Evolutionary conservation across 768 basidiomycete species (phyloP).

Genomic region (Coprinopsis sp.): DNA sequence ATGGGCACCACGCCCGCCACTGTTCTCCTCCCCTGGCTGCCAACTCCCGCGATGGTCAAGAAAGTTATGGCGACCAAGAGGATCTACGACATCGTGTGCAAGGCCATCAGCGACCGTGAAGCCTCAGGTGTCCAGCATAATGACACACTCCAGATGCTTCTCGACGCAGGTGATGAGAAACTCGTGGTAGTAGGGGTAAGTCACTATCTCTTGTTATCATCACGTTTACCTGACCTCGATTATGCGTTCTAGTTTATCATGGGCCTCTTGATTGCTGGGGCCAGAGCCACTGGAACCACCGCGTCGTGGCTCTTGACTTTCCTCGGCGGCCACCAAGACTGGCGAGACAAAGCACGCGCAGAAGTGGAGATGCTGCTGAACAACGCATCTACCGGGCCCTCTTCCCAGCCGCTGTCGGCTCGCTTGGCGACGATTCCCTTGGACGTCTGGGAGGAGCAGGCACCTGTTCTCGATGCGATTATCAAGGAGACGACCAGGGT

Average conservation of each 20-base stretch:
- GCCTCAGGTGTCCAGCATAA: slow-evolving; percentile 51
- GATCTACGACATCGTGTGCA: slow-evolving; percentile 65
- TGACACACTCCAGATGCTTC: slow-evolving; percentile 70
- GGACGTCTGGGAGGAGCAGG: slow-evolving; percentile 64
- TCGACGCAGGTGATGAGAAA: slow-evolving; percentile 67
- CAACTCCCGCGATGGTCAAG: slow-evolving; percentile 64
- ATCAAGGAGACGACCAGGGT: slow-evolving; percentile 75
- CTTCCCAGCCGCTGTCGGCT: slow-evolving; percentile 32
- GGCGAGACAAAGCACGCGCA: slow-evolving; percentile 53
- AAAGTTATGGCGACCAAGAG: slow-evolving; percentile 71
- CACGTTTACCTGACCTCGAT: slow-evolving; percentile 13
- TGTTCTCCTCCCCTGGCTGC: slow-evolving; percentile 73
- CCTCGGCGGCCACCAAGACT: slow-evolving; percentile 62
- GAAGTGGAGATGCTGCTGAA: slow-evolving; percentile 51
- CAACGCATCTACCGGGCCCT: slow-evolving; percentile 15
- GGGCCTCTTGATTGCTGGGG: slow-evolving; percentile 77
- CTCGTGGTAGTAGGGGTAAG: slow-evolving; percentile 66
- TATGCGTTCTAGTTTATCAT: slow-evolving; percentile 69
- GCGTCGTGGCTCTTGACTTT: slow-evolving; percentile 76
- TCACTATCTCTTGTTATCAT: slow-evolving; percentile 10
- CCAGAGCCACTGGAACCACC: slow-evolving; percentile 75
- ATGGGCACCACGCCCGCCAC: slow-evolving; percentile 67
- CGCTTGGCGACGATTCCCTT: slow-evolving; percentile 59
- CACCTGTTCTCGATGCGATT: slow-evolving; percentile 66
- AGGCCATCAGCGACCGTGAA: slow-evolving; percentile 52